Base-by-base conservation (phyloP, 805 yeast species). In the Brettanomyces nanus region DNA sequence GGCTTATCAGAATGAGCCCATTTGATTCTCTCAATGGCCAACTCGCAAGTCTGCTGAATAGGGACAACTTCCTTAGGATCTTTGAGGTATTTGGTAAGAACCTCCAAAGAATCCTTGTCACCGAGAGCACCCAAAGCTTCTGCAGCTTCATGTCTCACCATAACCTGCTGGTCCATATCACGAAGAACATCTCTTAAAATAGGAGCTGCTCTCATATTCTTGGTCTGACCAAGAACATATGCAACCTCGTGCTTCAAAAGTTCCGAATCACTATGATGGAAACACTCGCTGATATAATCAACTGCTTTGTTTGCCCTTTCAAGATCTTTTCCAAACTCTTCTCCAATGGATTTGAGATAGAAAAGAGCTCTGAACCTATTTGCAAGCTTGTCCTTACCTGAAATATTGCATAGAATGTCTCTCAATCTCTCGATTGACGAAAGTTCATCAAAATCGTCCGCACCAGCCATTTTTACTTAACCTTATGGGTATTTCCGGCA, bases 131-230 rank as follows among this genome's bases (percentile, higher is more conserved):
- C 99, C 39, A 92, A 69, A 31, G 97, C 98, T 63, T 92, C 99
- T 6, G 98, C 98, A 14, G 98, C 98, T 62, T 92, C 99, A 61
- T 92, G 99, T 61, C 99, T 82, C 27, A 92, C 99, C 97, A 92
- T 92, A 43, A 84, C 69, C 56, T 84, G 92, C 66, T 90, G 97
- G 13, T 66, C 47, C 19, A 57, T 53, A 58, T 80, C 78, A 35
- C 64, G 62, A 51, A 92, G 70, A 18, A 86, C 95, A 6, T 70
- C 69, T 58, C 85, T 73, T 43, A 92, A 71, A 35, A 77, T 69
- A 35, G 85, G 81, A 43, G 90, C 84, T 41, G 95, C 86, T 40
- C 74, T 61, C 48, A 78, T 56, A 64, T 89, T 89, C 58, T 84
- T 80, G 33, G 96, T 89, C 64, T 92, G 99, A 33, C 99, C 99